Evolutionary conservation across 2,329 filamentous ascomycete species (phyloP).

Genomic region (Aspergillus ruber): DNA sequence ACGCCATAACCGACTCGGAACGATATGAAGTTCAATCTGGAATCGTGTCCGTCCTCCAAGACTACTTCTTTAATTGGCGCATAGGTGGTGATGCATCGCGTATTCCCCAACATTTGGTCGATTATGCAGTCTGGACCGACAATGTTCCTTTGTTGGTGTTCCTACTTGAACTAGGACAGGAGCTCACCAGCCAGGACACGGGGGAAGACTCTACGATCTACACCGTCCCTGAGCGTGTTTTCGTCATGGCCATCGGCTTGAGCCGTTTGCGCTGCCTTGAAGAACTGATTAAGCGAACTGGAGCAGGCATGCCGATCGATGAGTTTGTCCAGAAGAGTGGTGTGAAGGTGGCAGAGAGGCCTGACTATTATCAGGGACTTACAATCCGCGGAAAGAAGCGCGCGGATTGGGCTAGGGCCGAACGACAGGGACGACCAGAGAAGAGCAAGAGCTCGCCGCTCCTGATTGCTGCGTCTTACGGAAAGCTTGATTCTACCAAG

Average conservation of each 20-base stretch:
- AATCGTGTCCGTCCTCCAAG: not conserved
- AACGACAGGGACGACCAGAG: constrained; percentile 29
- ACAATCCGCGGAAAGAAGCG: constrained; percentile 69
- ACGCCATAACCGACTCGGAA: not conserved
- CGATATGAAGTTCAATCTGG: not conserved
- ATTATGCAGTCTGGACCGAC: constrained; percentile 47
- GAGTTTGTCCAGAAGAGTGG: constrained; percentile 61
- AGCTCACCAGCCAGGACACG: constrained; percentile 9
- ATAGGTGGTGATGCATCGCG: not conserved
- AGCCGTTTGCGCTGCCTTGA: constrained; percentile 34
- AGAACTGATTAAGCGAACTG: constrained; percentile 59
- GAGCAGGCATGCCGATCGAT: constrained; percentile 63
- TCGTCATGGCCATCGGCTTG: constrained; percentile 39
- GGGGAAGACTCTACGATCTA: constrained; percentile 5
- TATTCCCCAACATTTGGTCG: constrained; percentile 22
- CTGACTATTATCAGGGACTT: constrained; percentile 69
- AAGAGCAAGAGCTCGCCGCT: constrained; percentile 20
- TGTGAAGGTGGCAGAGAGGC: constrained; percentile 56
- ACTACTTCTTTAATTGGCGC: too few relatives aligned
- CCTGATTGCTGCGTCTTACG: constrained; percentile 24
- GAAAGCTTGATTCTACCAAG: constrained; percentile 62
- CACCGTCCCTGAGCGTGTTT: constrained; percentile 18
- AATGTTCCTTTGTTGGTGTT: constrained; percentile 50
- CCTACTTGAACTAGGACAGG: constrained; percentile 48
- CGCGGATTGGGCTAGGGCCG: constrained; percentile 65